Percentiles rank a stretch among this genome's conserved stretches.
These are phyloP conservation scores for Boletus rex-veris DNA, from an alignment of 768 basidiomycete species.

Conservation along the genomic window DNA sequence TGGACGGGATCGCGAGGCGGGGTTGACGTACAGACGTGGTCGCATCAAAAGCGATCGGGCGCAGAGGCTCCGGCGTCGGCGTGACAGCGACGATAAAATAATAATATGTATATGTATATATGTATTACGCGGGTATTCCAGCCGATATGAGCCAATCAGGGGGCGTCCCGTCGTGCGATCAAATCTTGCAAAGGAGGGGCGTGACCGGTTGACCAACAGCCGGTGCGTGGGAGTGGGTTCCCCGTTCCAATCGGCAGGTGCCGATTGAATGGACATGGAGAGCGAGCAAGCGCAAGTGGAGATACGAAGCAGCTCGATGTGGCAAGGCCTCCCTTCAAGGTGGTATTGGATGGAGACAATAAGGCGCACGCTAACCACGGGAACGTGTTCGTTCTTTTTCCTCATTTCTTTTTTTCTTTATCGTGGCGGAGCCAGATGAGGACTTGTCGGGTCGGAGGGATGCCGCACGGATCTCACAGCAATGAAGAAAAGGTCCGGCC, in stretches of 20 bases:
- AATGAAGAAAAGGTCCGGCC: conserved; percentile 13
- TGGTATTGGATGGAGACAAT: conserved; percentile 10
- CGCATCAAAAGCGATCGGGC: neutral
- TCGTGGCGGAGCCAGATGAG: neutral
- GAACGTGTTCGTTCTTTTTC: conserved; percentile 7
- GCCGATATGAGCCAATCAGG: conserved; percentile 17
- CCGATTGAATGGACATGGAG: conserved; percentile 29
- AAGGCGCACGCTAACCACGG: conserved; percentile 14
- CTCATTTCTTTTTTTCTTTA: too few relatives aligned
- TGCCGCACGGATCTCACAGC: conserved; percentile 15
- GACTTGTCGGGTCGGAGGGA: neutral
- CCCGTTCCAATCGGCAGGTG: conserved; percentile 9
- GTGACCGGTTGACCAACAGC: conserved; percentile 12
- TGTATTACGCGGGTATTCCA: conserved; percentile 5
- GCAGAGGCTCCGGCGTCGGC: neutral
- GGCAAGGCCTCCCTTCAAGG: neutral
- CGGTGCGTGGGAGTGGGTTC: conserved; percentile 25
- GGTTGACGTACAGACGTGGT: conserved; percentile 16
- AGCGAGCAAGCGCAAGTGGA: conserved; percentile 13
- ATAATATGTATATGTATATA: too few relatives aligned
- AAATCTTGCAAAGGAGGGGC: conserved; percentile 4
- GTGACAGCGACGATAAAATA: neutral
- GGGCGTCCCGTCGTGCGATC: conserved; percentile 16
- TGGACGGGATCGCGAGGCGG: neutral
- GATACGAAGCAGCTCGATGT: conserved; percentile 19